phyloP scores from a whole-genome alignment of 2,329 filamentous ascomycete genomes.

The Arthrobotrys entomopaga region DNA sequence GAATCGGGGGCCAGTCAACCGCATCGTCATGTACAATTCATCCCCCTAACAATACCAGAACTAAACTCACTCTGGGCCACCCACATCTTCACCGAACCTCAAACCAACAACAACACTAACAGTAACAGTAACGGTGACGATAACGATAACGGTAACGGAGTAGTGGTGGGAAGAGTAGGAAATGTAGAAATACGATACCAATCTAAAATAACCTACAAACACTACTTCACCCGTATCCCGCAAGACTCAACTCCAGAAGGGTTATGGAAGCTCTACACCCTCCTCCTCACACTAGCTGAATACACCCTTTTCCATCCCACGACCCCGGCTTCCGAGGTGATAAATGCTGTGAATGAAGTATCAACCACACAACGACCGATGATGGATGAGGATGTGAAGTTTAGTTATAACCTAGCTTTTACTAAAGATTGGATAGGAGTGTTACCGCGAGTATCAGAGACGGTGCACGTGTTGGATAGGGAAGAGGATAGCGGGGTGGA shows the following conservation, averaged over 20 bases:
- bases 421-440: conserved; percentile 54
- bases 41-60: conserved; percentile 38
- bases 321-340: conserved; percentile 8
- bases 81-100: conserved; percentile 7
- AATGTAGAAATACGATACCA: conserved; percentile 41
- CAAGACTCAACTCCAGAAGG: conserved; percentile 15
- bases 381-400: conserved; percentile 28
- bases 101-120: not conserved
- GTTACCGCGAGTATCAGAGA: conserved; percentile 46
- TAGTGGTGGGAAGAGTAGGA: conserved; percentile 7
- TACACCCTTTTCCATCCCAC: conserved; percentile 34
- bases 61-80: conserved; percentile 28
- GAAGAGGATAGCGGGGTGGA: conserved; percentile 29
- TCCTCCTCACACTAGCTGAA: conserved; percentile 40
- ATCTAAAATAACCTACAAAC: conserved; percentile 50
- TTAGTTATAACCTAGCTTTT: conserved; percentile 55
- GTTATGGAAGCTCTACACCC: conserved; percentile 32
- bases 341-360: conserved; percentile 19
- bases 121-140: not conserved
- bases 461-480: conserved; percentile 44
- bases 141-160: not conserved
- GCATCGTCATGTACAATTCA: conserved; percentile 57
- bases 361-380: conserved; percentile 11
- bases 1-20: conserved; percentile 57
- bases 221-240: conserved; percentile 47